Base-by-base conservation (phyloP, 2,329 filamentous ascomycete species). In the Blumeria graminis region DNA sequence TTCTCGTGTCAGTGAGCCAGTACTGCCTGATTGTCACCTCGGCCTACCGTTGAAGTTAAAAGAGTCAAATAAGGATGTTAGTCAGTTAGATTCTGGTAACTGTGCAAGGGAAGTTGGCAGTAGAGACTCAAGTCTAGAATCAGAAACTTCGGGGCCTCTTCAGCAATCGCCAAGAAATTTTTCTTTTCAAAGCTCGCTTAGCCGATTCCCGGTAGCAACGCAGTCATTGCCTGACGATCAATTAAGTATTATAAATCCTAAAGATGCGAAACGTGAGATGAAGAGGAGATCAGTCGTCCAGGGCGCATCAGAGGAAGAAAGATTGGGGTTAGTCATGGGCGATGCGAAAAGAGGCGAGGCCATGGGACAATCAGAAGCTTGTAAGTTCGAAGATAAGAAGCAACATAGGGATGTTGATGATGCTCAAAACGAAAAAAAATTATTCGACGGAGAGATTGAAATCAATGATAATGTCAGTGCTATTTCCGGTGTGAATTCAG, bases 171-270 rank as follows among this genome's bases (percentile, higher is more conserved):
- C 73, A 61, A 77, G 90, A 58, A 86, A 94, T 65, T 98, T 96
- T 70, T 93, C 86, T 16, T 96, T 96, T 73, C 83, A 89, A 61
- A 87, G 84, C 61, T 80, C 94, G 55, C 92, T 95, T 50, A 48
- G 62, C 35, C 64, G 63, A 56, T 59, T 58, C 1, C 56, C 57
- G n/a, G 18, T 6, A 48, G 32, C 32, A 41, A 45, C 55, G 1
- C 52, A 57, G 22, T 56, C 56, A 43, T 54, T 50, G 53, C 36
- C 55, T 59, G 13, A 35, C 18, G 7, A 61, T 62, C 13, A 62
- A 60, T 39, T 38, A 16, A 36, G 13, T 58, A 59, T 63, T 66
- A 66, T 64, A 61, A 65, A 66, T 65, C 67, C 62, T 60, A 67
- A 63, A 56, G 65, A 63, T 59, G 67, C 65, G 28, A 62, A 66